These are phyloP conservation scores for Pleurotus tuber-regium DNA, from an alignment of 768 basidiomycete genomes.

Conservation along the genomic window DNA sequence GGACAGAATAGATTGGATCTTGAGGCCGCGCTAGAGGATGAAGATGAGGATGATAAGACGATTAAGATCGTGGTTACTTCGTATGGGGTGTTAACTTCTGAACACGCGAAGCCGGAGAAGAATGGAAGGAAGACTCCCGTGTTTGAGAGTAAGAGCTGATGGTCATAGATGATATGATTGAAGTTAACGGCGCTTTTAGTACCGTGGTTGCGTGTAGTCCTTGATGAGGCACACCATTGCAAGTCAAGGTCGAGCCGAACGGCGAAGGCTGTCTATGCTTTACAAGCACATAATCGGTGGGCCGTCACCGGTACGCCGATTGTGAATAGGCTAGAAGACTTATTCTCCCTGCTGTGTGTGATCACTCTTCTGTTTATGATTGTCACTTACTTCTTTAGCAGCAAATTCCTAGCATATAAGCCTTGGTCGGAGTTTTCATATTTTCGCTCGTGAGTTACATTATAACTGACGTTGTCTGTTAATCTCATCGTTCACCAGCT, in stretches of 20 bases:
- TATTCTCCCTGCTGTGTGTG: slow-evolving; percentile 76
- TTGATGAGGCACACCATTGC: slow-evolving; percentile 95
- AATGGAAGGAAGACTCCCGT: slow-evolving; percentile 47
- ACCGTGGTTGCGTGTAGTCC: slow-evolving; percentile 77
- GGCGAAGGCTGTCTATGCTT: slow-evolving; percentile 84
- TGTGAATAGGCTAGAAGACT: slow-evolving; percentile 88
- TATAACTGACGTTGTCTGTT: background rate
- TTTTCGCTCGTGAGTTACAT: slow-evolving; percentile 73
- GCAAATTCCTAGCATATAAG: slow-evolving; percentile 74
- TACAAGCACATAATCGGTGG: slow-evolving; percentile 81
- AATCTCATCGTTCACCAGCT: slow-evolving; percentile 40
- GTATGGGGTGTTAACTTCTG: slow-evolving; percentile 89
- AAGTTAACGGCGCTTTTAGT: slow-evolving; percentile 36
- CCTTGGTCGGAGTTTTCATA: slow-evolving; percentile 85
- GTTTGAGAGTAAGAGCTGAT: slow-evolving; percentile 59
- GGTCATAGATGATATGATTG: background rate
- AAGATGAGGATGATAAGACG: slow-evolving; percentile 44
- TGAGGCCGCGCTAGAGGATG: slow-evolving; percentile 52
- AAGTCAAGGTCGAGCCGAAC: slow-evolving; percentile 88
- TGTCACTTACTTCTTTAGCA: slow-evolving; percentile 22
- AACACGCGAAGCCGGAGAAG: slow-evolving; percentile 72
- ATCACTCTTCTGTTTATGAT: background rate
- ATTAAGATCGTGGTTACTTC: slow-evolving; percentile 88
- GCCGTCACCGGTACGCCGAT: slow-evolving; percentile 95
- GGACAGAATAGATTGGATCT: slow-evolving; percentile 82